phyloP scores from a whole-genome alignment of 495 filamentous ascomycete genomes.

The Penicillium turbatum region DNA sequence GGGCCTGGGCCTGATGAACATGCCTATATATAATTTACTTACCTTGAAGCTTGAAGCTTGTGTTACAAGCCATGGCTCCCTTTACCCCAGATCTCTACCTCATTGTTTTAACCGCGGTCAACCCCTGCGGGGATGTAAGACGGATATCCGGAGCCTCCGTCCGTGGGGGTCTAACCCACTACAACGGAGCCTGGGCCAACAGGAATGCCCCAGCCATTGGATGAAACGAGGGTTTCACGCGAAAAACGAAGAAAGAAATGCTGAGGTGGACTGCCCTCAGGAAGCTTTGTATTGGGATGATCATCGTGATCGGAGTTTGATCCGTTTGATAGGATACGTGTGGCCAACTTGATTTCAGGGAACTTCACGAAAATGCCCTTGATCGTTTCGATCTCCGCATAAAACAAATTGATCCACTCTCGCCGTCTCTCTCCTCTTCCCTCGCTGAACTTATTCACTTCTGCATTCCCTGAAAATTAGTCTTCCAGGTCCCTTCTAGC shows the following conservation, averaged over 20 bases:
- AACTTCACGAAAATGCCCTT: neutral
- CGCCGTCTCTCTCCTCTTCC: conserved; percentile 16
- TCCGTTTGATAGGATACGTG: neutral
- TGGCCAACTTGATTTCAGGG: conserved; percentile 1
- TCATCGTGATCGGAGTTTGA: conserved; percentile 5
- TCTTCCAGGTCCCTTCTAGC: neutral
- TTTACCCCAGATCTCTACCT: conserved; percentile 1
- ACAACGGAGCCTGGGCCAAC: conserved; percentile 13
- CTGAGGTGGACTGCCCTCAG: neutral
- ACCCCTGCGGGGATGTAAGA: conserved; percentile 17
- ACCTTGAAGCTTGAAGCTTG: neutral
- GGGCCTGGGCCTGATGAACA: neutral
- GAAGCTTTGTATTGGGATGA: conserved; percentile 1
- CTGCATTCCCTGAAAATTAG: neutral
- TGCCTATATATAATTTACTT: too few relatives aligned
- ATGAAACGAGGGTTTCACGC: neutral
- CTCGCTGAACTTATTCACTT: conserved; percentile 15
- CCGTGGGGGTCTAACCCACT: conserved; percentile 13
- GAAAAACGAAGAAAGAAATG: neutral
- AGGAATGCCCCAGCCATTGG: conserved; percentile 7
- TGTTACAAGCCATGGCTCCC: neutral
- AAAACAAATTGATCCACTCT: conserved; percentile 23
- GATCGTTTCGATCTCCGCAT: conserved; percentile 22
- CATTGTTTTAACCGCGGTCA: neutral
- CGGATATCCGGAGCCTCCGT: conserved; percentile 24